Percentiles rank a stretch among this genome's conserved stretches.
These are phyloP conservation scores for Pythium periplocum DNA, from an alignment of 352 stramenopile genomes.

Conservation along the genomic window DNA sequence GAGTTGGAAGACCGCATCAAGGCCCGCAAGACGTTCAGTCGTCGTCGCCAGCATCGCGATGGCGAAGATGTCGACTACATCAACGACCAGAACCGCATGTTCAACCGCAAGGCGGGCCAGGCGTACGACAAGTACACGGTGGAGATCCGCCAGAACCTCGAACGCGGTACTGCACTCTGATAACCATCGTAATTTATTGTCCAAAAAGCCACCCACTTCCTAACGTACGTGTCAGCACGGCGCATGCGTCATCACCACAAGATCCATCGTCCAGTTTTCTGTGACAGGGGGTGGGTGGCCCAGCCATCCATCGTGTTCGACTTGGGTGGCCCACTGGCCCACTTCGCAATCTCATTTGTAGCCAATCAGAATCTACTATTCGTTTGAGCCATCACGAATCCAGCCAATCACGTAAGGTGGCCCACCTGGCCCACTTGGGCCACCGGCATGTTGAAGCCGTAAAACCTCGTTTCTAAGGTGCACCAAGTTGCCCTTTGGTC, in stretches of 20 bases:
- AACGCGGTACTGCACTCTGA: slow-evolving; percentile 96
- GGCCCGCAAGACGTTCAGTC: slow-evolving; percentile 71
- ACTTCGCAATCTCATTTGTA: slow-evolving; percentile 17
- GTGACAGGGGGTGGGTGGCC: too few species aligned
- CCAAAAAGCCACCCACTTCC: too few species aligned
- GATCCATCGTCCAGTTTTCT: slow-evolving; percentile 1
- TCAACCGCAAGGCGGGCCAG: slow-evolving; percentile 97
- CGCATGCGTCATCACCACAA: slow-evolving; percentile 4
- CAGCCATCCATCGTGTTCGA: neutral
- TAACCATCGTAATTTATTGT: slow-evolving; percentile 17
- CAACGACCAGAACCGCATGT: slow-evolving; percentile 96
- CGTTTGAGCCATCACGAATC: slow-evolving; percentile 12
- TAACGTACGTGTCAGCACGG: too few species aligned
- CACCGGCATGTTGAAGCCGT: slow-evolving; percentile 19
- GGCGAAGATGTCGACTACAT: slow-evolving; percentile 96
- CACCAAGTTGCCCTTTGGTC: too few species aligned
- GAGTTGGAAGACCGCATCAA: slow-evolving; percentile 71
- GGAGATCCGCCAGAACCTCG: slow-evolving; percentile 97
- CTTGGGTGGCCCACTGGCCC: slow-evolving; percentile 14
- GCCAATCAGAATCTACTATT: slow-evolving; percentile 4
- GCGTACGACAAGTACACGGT: slow-evolving; percentile 98
- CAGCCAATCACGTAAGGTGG: slow-evolving; percentile 3
- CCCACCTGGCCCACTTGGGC: slow-evolving; percentile 20
- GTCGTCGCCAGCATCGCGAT: slow-evolving; percentile 70
- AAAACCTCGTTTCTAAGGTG: slow-evolving; percentile 18